Base-by-base conservation (phyloP, 148 eudicot species). In the Rhododendron mucronatum region DNA sequence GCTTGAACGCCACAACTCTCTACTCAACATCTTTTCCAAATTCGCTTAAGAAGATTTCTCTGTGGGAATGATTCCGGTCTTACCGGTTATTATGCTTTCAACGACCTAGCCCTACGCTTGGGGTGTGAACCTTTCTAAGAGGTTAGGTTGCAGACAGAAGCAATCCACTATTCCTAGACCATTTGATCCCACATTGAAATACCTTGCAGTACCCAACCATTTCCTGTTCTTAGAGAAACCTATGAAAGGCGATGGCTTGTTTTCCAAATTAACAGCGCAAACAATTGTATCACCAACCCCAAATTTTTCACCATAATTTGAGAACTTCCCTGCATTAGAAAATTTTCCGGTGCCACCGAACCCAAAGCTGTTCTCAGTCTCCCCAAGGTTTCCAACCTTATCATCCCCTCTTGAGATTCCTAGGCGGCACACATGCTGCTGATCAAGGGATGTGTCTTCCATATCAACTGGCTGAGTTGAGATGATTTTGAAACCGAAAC, bases 341-440 rank as follows among this genome's bases (percentile, higher is more conserved):
- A 92, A 91, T 81, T 89, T 91, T 44, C 97, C 91, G 28, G 92
- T 92, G 77, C 95, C 94, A 80, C 92, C 93, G 84, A 80, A 94
- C 9, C 95, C 93, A 86, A 90, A 92, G 85, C 94, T 93, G 87
- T 87, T 83, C 15, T 74, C 76, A 51, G 92, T 91, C 86, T 93
- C 97, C 47, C 97, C 97, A 65, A 94, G 94, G 80, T 90, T 92
- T 83, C 93, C 92, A 26, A 93, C 89, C 55, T 88, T 82, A 83
- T 90, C 95, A 84, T 92, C 91, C 18, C 87, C 92, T 85, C 90
- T 89, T 8, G 94, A 94, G 84, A 94, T 88, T 83, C 95, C 97
- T 74, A 93, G 67, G 16, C 94, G 94, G 77, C 91, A 90, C 33
- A 91, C 81, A 86, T 92, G 86, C 41, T 89, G 93, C 75, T 89